These are phyloP conservation scores for Taphrina deformans DNA, from an alignment of 1,139 yeast genomes.

Conservation along the genomic window DNA sequence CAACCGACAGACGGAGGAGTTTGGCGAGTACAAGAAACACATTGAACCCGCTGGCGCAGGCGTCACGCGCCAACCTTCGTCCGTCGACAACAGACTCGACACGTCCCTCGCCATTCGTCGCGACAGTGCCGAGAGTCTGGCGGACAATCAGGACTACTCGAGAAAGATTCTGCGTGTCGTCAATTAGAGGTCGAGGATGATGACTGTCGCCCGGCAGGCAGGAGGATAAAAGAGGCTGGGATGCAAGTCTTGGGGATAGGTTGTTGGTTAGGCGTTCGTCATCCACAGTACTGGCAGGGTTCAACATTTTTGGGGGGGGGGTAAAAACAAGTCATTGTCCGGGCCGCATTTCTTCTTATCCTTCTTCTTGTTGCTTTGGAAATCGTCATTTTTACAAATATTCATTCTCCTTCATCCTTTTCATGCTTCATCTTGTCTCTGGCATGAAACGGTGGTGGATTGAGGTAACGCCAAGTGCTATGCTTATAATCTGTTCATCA, in stretches of 20 bases:
- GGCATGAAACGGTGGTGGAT: not conserved
- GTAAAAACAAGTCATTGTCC: not conserved
- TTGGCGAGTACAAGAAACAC: constrained; percentile 30
- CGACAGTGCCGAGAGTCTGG: constrained; percentile 70
- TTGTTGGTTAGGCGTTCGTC: not conserved
- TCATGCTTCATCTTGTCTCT: not conserved
- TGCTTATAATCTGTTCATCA: no score
- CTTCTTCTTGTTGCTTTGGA: not conserved
- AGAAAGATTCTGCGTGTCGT: constrained; percentile 66
- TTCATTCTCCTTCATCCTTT: not conserved
- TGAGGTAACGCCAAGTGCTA: not conserved
- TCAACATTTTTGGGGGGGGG: not conserved
- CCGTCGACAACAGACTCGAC: constrained; percentile 65
- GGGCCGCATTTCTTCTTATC: not conserved
- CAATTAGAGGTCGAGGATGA: constrained; percentile 9
- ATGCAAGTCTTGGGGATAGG: not conserved
- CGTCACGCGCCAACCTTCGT: constrained; percentile 32
- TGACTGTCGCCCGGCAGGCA: no score
- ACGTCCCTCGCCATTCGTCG: constrained; percentile 72
- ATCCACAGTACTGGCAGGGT: not conserved
- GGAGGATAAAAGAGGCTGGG: no score
- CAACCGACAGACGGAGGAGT: constrained; percentile 44
- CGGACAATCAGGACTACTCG: constrained; percentile 75
- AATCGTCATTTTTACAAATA: not conserved
- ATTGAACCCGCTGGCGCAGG: constrained; percentile 29